Percentiles rank a stretch among this genome's conserved stretches.
These are phyloP conservation scores for Tephrocybe rancida DNA, from an alignment of 768 basidiomycete genomes.

Conservation along the genomic window DNA sequence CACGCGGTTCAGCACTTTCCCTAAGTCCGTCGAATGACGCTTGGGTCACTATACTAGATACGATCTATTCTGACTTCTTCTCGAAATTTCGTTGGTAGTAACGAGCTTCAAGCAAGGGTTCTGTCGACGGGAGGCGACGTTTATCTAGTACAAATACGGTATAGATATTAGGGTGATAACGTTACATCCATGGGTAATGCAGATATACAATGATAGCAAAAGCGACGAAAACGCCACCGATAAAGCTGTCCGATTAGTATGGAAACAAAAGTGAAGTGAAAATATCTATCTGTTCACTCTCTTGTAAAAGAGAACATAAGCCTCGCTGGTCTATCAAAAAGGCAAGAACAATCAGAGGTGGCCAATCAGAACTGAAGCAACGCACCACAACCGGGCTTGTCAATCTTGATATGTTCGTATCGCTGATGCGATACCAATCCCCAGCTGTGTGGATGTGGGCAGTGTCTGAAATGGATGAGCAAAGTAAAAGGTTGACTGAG, in stretches of 20 bases:
- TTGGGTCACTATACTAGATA: no score
- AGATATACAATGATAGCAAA: conserved; percentile 23
- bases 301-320: conserved; percentile 86
- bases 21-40: no score
- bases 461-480: conserved; percentile 62
- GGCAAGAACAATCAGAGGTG: neutral
- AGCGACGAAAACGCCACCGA: neutral
- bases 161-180: conserved; percentile 17
- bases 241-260: conserved; percentile 18
- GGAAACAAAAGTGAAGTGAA: conserved; percentile 24
- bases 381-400: conserved; percentile 71
- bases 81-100: no score
- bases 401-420: neutral
- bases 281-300: conserved; percentile 50
- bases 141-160: conserved; percentile 9
- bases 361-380: conserved; percentile 1
- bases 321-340: conserved; percentile 48
- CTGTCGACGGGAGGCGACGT: no score
- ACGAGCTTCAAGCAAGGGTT: no score
- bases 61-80: no score
- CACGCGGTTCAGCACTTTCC: no score
- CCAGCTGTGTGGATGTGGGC: conserved; percentile 87
- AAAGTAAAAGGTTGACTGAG: neutral
- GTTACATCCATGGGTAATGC: conserved; percentile 22
- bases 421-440: conserved; percentile 58